These are phyloP conservation scores for Luffa aegyptiaca DNA, from an alignment of 306 rosid species.

Conservation along the genomic window DNA sequence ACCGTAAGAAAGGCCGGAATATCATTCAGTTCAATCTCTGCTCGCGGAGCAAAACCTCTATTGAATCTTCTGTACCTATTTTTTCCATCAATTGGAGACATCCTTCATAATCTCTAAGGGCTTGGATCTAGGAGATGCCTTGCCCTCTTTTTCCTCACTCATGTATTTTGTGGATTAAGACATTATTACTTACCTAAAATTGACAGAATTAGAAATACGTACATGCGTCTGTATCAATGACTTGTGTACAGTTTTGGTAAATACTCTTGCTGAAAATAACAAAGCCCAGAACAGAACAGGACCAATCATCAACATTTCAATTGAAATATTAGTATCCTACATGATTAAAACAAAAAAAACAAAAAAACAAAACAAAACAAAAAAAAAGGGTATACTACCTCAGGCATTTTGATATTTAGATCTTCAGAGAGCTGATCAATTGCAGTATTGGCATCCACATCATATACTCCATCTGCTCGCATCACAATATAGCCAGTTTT, in stretches of 20 bases:
- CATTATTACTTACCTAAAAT: not conserved
- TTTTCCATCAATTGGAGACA: not conserved
- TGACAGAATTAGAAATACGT: not conserved
- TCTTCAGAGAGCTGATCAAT: slow-evolving; percentile 97
- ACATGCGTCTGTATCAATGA: not conserved
- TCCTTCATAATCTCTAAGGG: not conserved
- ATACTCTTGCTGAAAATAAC: not conserved
- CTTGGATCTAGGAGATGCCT: not conserved
- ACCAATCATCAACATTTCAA: not conserved
- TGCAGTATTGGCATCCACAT: slow-evolving; percentile 96
- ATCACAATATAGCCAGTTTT: slow-evolving; percentile 97
- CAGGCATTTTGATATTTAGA: slow-evolving; percentile 83
- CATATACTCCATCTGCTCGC: slow-evolving; percentile 92
- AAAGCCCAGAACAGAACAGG: not conserved
- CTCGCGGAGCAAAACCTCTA: not conserved
- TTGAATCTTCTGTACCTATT: not conserved
- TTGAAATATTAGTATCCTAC: not conserved
- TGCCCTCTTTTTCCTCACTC: not conserved
- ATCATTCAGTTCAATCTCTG: not conserved
- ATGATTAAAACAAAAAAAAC: not conserved
- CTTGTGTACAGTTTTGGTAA: not conserved
- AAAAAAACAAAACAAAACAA: not conserved
- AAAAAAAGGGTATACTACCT: slow-evolving; percentile 35
- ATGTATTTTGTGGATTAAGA: not conserved
- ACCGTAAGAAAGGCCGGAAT: not conserved